These are phyloP conservation scores for Fusarium anguioides DNA, from an alignment of 2,329 filamentous ascomycete genomes.

Conservation along the genomic window DNA sequence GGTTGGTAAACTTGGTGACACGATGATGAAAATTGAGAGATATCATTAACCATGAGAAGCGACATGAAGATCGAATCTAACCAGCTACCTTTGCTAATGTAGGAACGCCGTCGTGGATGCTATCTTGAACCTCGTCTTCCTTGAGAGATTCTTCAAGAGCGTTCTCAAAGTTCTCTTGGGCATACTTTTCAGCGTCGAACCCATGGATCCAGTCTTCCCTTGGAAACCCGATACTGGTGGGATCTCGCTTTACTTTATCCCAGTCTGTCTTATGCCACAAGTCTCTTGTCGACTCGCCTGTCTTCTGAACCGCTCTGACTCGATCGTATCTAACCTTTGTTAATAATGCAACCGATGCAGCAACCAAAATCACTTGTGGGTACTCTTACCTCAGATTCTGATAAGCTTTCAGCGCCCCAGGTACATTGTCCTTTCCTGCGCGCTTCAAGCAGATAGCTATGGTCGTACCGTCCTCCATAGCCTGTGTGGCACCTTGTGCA, in stretches of 20 bases:
- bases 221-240: constrained; percentile 25
- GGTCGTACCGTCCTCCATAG: constrained; percentile 32
- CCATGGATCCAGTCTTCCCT: constrained; percentile 39
- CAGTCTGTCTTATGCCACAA: constrained; percentile 41
- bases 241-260: constrained; percentile 29
- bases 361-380: not conserved
- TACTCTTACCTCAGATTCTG: constrained; percentile 28
- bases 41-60: too few relatives aligned
- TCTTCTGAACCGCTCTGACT: constrained; percentile 37
- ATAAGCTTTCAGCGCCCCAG: constrained; percentile 26
- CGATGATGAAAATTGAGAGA: too few relatives aligned
- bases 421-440: constrained; percentile 13
- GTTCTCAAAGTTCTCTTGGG: constrained; percentile 33
- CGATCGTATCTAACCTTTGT: constrained; percentile 26
- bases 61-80: too few relatives aligned
- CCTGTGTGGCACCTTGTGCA: constrained; percentile 35
- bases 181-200: constrained; percentile 35
- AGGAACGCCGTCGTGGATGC: not conserved
- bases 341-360: not conserved
- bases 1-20: too few relatives aligned
- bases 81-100: not conserved
- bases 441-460: constrained; percentile 28
- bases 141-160: not conserved
- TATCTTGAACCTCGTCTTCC: not conserved
- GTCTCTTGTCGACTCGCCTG: constrained; percentile 36